Evolutionary conservation across 352 stramenopile species (phyloP), one percentile per base, ranked within the genome.

Genomic region (Aphanomyces invadans): DNA sequence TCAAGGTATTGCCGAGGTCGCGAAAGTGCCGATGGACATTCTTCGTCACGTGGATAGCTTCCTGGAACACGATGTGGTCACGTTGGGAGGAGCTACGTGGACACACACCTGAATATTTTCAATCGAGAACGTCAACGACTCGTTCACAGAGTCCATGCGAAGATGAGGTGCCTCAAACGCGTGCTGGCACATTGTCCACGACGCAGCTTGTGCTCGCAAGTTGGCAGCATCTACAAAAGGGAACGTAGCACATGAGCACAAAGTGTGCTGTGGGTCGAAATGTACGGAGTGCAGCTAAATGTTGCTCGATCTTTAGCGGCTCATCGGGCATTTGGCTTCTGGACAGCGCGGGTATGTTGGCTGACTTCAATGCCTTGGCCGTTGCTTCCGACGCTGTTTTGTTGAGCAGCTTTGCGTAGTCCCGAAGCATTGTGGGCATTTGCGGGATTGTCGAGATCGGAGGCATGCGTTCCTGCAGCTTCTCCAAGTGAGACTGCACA

Each of bases 81-180:
- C 31, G 23, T 17, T 25, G 11, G n/a, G n/a, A n/a, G n/a, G n/a
- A n/a, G n/a, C n/a, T n/a, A n/a, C n/a, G n/a, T n/a, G 7, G 17
- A 23, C 7, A 25, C 28, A 5, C 17, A 66, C 59, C 42, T 67
- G 42, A 44, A 67, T 67, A 44, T 67, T 67, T n/a, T 67, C 60
- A n/a, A 51, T 38, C 4, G 60, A 67, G 29, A 49, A 67, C 36
- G 60, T 59, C 12, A 67, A 33, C 12, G 60, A 67, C 36, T 67
- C 60, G n/a, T 67, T 67, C 23, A 67, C 60, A 31, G 55, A 57
- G 60, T 67, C 60, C 60, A 67, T 67, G 31, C 60, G 60, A n/a
- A 60, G 31, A 33, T 67, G 48, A 7, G 60, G 23, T 11, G 48
- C 42, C 29, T 60, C 28, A 28, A 67, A 67, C 17, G 60, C 38